Evolutionary conservation across 2,329 filamentous ascomycete species (phyloP).

Genomic region (Colletotrichum sp.): DNA sequence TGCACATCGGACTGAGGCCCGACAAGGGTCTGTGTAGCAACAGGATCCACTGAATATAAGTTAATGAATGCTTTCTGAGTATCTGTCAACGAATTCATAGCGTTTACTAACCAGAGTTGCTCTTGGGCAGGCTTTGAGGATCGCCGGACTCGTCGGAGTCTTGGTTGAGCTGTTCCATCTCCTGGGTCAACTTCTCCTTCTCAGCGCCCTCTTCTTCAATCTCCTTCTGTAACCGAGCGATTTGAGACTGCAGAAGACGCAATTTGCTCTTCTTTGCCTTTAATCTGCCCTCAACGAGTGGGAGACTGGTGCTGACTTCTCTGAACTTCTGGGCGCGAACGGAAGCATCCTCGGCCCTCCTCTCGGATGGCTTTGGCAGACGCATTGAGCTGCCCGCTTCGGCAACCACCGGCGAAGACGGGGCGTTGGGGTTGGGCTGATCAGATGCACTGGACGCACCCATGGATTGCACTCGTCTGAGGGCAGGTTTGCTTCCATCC

Average conservation of each 20-base stretch:
- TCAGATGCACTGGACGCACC: conserved; percentile 21
- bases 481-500: conserved; percentile 17
- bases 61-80: background rate
- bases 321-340: conserved; percentile 32
- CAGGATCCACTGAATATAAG: background rate
- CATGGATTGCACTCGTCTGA: conserved; percentile 23
- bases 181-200: conserved; percentile 35
- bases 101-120: conserved; percentile 9
- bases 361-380: conserved; percentile 28
- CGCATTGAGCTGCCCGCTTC: conserved; percentile 25
- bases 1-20: background rate
- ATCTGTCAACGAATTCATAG: background rate
- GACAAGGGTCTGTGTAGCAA: background rate
- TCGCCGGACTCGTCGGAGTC: conserved; percentile 3
- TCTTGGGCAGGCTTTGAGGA: conserved; percentile 10
- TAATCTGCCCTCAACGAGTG: conserved; percentile 41
- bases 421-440: conserved; percentile 23
- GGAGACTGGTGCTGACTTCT: conserved; percentile 42
- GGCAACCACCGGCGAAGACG: conserved; percentile 28
- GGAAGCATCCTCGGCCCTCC: background rate
- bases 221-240: conserved; percentile 53
- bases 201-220: conserved; percentile 41
- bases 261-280: conserved; percentile 53
- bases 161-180: conserved; percentile 24
- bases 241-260: conserved; percentile 49